Conservation (phyloP, 345 rosid species). For the Aurinia saxatilis region DNA sequence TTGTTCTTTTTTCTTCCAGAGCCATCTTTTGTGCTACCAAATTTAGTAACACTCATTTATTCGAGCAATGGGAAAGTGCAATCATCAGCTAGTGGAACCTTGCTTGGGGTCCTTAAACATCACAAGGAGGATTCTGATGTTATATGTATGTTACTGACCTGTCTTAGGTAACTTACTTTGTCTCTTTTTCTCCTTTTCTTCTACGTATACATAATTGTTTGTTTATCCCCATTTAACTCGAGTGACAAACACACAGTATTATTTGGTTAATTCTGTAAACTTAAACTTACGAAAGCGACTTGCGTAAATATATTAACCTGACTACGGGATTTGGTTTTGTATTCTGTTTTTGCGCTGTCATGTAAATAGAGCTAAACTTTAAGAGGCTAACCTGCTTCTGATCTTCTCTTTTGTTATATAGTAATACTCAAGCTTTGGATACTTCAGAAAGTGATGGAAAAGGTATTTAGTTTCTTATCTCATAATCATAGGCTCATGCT, state of each 20-base stretch:
- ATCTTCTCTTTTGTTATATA: slow-evolving; percentile 24
- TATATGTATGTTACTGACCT: slow-evolving; percentile 62
- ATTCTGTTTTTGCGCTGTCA: background rate
- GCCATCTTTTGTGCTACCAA: slow-evolving; percentile 59
- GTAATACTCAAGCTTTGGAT: slow-evolving; percentile 45
- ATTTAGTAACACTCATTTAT: slow-evolving; percentile 46
- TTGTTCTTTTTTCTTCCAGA: slow-evolving; percentile 38
- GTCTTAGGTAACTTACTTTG: slow-evolving; percentile 54
- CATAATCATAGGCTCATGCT: slow-evolving; percentile 1
- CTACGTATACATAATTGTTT: background rate
- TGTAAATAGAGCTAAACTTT: background rate
- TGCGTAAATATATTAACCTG: background rate
- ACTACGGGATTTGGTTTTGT: background rate
- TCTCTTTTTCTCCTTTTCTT: background rate
- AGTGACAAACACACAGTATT: background rate
- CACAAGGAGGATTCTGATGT: slow-evolving; percentile 55
- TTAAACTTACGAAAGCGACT: background rate
- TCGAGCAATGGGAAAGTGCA: slow-evolving; percentile 41
- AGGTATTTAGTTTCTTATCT: slow-evolving; percentile 35
- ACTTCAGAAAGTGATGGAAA: slow-evolving; percentile 27
- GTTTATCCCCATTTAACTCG: background rate
- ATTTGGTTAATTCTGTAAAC: background rate
- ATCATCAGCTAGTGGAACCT: slow-evolving; percentile 44
- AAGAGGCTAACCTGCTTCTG: slow-evolving; percentile 3
- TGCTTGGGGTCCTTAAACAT: slow-evolving; percentile 52